These are phyloP conservation scores for Ceratobasidium sp. DNA, from an alignment of 1,284 basidiomycete species.

Conservation along the genomic window DNA sequence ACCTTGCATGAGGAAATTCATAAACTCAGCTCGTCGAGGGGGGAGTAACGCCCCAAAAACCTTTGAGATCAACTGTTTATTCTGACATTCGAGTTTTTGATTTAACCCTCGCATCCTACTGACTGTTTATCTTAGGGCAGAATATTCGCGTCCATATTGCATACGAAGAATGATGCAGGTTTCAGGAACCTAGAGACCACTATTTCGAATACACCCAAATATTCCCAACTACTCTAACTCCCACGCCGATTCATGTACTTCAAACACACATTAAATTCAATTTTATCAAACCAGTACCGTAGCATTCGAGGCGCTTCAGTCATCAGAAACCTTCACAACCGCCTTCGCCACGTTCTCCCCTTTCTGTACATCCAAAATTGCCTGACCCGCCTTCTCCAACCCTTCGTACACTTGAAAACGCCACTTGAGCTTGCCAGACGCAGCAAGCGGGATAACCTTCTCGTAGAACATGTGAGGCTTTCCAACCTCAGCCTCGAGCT, in stretches of 20 bases:
- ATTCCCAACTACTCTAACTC: no score
- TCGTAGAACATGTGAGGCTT: constrained; percentile 60
- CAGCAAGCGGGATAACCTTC: constrained; percentile 63
- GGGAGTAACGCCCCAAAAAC: constrained; percentile 46
- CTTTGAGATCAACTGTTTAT: constrained; percentile 42
- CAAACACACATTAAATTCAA: no score
- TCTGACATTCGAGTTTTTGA: constrained; percentile 12
- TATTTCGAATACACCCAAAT: no score
- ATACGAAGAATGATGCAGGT: no score
- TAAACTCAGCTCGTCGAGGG: constrained; percentile 47
- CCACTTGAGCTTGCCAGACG: constrained; percentile 68
- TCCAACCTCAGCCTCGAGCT: constrained; percentile 54
- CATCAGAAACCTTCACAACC: constrained; percentile 62
- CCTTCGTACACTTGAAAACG: constrained; percentile 64
- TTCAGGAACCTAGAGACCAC: no score
- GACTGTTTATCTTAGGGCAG: not conserved
- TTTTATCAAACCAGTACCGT: no score
- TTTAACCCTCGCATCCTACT: not conserved
- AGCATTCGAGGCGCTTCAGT: no score
- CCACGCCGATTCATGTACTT: no score
- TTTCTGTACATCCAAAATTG: constrained; percentile 63
- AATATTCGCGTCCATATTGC: not conserved
- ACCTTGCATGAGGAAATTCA: constrained; percentile 34
- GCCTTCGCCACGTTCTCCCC: constrained; percentile 70
- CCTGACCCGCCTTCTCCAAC: constrained; percentile 65